Conservation (phyloP, 768 basidiomycete genomes). For the Plicaturopsis crispa region DNA sequence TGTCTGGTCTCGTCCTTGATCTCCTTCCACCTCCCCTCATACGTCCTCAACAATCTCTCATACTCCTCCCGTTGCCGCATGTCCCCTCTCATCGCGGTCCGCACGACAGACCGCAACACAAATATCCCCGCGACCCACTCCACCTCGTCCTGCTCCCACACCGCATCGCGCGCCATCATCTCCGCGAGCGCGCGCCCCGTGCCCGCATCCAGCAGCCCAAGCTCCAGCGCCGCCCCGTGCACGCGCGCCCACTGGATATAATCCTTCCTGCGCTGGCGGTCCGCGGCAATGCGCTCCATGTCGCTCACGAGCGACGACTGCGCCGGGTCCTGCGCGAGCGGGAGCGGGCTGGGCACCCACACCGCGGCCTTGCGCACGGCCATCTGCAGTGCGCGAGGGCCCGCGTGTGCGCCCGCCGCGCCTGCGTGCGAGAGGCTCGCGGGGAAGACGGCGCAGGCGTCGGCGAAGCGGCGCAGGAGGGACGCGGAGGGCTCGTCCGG, state of each 20-base stretch:
- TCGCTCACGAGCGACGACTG: slow-evolving; percentile 42
- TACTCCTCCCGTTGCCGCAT: slow-evolving; percentile 43
- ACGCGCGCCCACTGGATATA: slow-evolving; percentile 63
- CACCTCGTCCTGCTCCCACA: slow-evolving; percentile 61
- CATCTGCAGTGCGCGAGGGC: slow-evolving; percentile 50
- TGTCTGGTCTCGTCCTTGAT: slow-evolving; percentile 63
- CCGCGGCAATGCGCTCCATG: slow-evolving; percentile 54
- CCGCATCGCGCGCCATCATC: slow-evolving; percentile 55
- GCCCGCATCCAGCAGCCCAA: slow-evolving; percentile 41
- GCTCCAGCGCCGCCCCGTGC: slow-evolving; percentile 56
- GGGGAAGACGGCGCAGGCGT: slow-evolving; percentile 46
- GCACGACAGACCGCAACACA: slow-evolving; percentile 48
- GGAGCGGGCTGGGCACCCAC: slow-evolving; percentile 33
- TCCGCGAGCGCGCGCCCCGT: slow-evolving; percentile 43
- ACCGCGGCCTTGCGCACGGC: slow-evolving; percentile 49
- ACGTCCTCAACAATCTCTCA: slow-evolving; percentile 44
- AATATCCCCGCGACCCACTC: slow-evolving; percentile 64
- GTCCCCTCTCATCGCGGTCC: slow-evolving; percentile 42
- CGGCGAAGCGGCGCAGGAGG: slow-evolving; percentile 43
- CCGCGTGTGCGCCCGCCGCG: slow-evolving; percentile 45
- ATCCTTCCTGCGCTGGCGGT: slow-evolving; percentile 54
- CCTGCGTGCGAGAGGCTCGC: slow-evolving; percentile 43
- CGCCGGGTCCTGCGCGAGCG: slow-evolving; percentile 16
- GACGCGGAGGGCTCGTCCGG: slow-evolving; percentile 24
- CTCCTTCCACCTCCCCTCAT: slow-evolving; percentile 65